Percentiles rank a stretch among this genome's conserved stretches.
Conservation (phyloP, 352 stramenopile species). For the Elongisporangium anandrum region DNA sequence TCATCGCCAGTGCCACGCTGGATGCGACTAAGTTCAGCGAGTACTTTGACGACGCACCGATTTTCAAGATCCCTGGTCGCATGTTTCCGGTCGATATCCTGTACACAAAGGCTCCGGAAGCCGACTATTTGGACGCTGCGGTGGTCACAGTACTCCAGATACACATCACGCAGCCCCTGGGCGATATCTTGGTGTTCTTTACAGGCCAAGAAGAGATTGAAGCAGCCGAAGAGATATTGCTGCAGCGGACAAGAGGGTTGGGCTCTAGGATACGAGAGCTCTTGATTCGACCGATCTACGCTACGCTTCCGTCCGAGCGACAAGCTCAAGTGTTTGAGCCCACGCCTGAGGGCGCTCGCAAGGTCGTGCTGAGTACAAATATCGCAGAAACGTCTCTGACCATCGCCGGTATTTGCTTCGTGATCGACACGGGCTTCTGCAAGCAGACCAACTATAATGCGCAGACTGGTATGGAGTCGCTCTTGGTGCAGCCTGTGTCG, state of each 20-base stretch:
- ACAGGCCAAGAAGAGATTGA: constrained; percentile 99
- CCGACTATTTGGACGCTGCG: constrained; percentile 98
- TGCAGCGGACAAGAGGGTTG: constrained; percentile 90
- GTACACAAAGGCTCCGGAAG: constrained; percentile 98
- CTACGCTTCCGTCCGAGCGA: constrained; percentile 96
- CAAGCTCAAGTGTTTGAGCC: constrained; percentile 99
- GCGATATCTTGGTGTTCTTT: constrained; percentile 99
- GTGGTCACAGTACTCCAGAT: constrained; percentile 99
- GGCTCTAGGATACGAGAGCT: constrained; percentile 97
- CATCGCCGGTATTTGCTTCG: constrained; percentile 99
- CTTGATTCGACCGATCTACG: constrained; percentile 99
- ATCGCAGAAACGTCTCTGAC: constrained; percentile 99
- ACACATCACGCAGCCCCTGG: constrained; percentile 96
- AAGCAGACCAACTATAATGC: constrained; percentile 99
- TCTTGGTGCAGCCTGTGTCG: constrained; percentile 97
- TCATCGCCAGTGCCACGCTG: constrained; percentile 96
- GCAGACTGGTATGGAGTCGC: constrained; percentile 97
- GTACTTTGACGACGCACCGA: constrained; percentile 98
- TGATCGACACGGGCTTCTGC: constrained; percentile 99
- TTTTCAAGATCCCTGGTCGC: constrained; percentile 98
- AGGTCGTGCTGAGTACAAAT: constrained; percentile 99
- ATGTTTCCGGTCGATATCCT: constrained; percentile 96
- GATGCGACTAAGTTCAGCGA: constrained; percentile 98
- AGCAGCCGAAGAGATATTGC: constrained; percentile 94
- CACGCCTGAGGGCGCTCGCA: constrained; percentile 93